Conservation (phyloP, 2,329 filamentous ascomycete species). For the Blastomyces silverae region DNA sequence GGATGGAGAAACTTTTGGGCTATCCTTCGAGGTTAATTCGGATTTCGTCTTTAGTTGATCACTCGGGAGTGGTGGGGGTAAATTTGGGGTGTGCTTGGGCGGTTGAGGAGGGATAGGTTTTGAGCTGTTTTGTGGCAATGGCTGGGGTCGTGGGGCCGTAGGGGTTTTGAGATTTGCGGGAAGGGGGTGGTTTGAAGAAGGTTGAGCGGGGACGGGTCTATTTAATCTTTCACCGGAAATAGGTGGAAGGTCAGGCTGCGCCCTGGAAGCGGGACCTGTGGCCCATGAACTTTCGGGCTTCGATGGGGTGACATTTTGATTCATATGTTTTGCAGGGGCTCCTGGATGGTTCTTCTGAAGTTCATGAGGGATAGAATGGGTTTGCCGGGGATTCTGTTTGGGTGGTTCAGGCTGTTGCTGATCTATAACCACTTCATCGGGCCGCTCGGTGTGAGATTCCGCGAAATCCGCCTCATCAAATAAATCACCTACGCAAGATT, state of each 20-base stretch:
- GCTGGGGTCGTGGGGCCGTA: constrained; percentile 19
- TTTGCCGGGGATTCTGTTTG: constrained; percentile 21
- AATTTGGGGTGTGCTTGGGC: constrained; percentile 22
- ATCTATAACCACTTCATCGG: constrained; percentile 64
- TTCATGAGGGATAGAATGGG: constrained; percentile 7
- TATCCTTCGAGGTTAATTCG: constrained; percentile 16
- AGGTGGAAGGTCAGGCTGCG: constrained; percentile 17
- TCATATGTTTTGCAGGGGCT: constrained; percentile 16
- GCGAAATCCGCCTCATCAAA: constrained; percentile 73
- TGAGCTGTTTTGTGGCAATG: constrained; percentile 19
- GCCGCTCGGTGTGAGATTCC: constrained; percentile 61
- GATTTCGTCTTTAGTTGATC: constrained; percentile 23
- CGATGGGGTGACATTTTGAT: constrained; percentile 33
- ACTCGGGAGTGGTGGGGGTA: constrained; percentile 21
- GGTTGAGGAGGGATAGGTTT: constrained; percentile 21
- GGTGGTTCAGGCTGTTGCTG: constrained; percentile 27
- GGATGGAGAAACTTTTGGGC: constrained; percentile 14
- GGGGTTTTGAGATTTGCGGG: constrained; percentile 15
- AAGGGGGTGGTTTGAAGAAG: constrained; percentile 15
- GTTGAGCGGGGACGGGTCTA: constrained; percentile 9
- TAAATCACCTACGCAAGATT: constrained; percentile 45
- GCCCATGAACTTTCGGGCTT: constrained; percentile 34
- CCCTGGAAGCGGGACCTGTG: constrained; percentile 22
- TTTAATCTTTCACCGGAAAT: constrained; percentile 12
- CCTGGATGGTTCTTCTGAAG: constrained; percentile 3